Percentiles rank a stretch among this genome's conserved stretches.
Conservation (phyloP, 2,329 filamentous ascomycete genomes). For the Fusarium solani-melongenae region DNA sequence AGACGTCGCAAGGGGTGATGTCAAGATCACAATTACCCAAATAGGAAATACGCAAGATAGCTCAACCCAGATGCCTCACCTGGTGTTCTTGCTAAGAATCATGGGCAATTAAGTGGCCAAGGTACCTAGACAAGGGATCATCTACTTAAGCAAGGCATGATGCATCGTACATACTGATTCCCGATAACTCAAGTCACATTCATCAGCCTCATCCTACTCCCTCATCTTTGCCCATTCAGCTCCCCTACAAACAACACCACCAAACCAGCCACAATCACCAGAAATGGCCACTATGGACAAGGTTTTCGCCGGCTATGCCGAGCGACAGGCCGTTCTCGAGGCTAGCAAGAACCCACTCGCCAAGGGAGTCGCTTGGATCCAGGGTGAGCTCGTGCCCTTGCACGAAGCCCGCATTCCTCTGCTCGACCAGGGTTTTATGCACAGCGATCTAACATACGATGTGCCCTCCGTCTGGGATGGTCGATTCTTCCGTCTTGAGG, state of each 20-base stretch:
- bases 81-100: neutral
- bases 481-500: conserved; percentile 62
- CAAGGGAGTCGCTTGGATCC: conserved; percentile 60
- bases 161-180: neutral
- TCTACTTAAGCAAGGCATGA: conserved; percentile 13
- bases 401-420: conserved; percentile 61
- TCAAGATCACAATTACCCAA: conserved; percentile 4
- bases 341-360: conserved; percentile 35
- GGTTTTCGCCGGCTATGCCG: conserved; percentile 52
- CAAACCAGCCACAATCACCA: neutral
- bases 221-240: neutral
- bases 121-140: neutral
- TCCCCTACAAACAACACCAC: neutral
- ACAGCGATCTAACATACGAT: conserved; percentile 64
- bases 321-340: conserved; percentile 41
- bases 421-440: conserved; percentile 63
- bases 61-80: neutral
- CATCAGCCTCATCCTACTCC: neutral
- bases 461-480: conserved; percentile 64
- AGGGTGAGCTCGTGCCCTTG: conserved; percentile 55
- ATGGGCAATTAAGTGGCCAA: neutral
- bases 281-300: conserved; percentile 57
- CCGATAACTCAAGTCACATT: neutral
- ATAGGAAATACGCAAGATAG: conserved; percentile 13
- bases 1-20: neutral